A percentile compares a stretch with the other conserved stretches of the same genome.
These are phyloP conservation scores for Nicotiana attenuata DNA, from an alignment of 257 asterid species.

Conservation along the genomic window DNA sequence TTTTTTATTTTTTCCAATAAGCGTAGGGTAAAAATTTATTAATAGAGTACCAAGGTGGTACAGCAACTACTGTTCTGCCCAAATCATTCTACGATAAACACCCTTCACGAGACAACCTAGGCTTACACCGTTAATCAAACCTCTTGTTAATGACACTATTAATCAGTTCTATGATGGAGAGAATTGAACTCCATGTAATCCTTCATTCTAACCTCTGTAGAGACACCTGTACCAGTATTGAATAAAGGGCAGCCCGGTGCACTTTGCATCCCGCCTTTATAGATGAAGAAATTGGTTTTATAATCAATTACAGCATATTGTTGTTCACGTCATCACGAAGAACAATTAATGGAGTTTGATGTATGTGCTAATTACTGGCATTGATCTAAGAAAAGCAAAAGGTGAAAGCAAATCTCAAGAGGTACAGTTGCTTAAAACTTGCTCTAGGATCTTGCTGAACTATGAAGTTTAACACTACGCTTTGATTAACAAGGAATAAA, in stretches of 20 bases:
- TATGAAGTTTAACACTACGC: not conserved
- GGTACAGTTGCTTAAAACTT: not conserved
- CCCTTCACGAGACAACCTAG: constrained; percentile 1
- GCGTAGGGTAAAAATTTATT: no score
- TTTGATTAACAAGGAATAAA: not conserved
- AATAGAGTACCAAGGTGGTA: no score
- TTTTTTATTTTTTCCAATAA: not conserved
- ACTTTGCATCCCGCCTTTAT: no score
- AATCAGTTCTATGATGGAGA: not conserved
- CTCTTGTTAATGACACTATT: not conserved
- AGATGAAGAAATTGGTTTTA: not conserved
- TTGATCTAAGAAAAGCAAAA: not conserved
- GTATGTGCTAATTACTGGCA: not conserved
- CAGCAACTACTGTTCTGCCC: not conserved
- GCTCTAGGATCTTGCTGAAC: not conserved
- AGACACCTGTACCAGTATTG: not conserved
- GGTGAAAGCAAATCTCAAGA: not conserved
- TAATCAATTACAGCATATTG: not conserved
- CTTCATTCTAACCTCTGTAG: not conserved
- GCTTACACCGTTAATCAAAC: not conserved
- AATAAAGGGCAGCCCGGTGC: not conserved
- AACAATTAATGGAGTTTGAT: not conserved
- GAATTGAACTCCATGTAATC: not conserved
- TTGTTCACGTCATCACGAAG: not conserved
- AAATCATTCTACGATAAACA: no score